Conservation (phyloP, 805 yeast genomes). For the Wickerhamomyces strasburgensis region DNA sequence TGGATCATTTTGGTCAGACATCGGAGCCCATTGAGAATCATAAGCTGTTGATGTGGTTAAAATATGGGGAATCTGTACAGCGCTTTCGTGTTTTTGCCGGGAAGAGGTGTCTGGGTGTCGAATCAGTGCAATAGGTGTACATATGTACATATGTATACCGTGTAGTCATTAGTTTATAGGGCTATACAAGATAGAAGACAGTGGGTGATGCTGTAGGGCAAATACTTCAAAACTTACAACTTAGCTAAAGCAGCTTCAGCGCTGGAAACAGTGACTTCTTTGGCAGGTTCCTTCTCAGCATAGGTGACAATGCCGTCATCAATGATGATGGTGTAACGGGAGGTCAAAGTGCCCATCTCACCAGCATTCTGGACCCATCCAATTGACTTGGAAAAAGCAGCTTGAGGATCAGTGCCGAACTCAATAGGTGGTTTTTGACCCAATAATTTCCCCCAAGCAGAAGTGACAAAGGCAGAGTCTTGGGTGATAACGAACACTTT, state of each 20-base stretch:
- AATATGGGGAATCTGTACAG: too few species aligned
- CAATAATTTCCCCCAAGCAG: conserved; percentile 56
- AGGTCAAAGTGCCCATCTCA: conserved; percentile 53
- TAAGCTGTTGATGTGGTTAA: too few species aligned
- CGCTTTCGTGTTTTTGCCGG: too few species aligned
- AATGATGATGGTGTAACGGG: conserved; percentile 69
- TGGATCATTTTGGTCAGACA: neutral
- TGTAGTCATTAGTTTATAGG: too few species aligned
- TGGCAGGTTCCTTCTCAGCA: conserved; percentile 32
- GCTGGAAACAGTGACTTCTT: conserved; percentile 23
- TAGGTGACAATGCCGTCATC: conserved; percentile 51
- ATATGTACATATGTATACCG: too few species aligned
- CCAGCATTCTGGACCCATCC: conserved; percentile 57
- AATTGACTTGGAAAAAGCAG: conserved; percentile 50
- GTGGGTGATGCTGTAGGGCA: too few species aligned
- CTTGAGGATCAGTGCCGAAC: conserved; percentile 66
- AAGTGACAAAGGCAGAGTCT: conserved; percentile 66
- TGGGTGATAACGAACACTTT: conserved; percentile 54
- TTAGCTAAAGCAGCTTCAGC: conserved; percentile 28
- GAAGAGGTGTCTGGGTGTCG: too few species aligned
- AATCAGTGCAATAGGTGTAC: too few species aligned
- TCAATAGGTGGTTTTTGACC: conserved; percentile 30
- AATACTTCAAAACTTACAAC: conserved; percentile 11
- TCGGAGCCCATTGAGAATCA: too few species aligned
- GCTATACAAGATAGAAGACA: too few species aligned